Conservation (phyloP, 1,284 basidiomycete genomes). For the Paramarasmius palmivorus region DNA sequence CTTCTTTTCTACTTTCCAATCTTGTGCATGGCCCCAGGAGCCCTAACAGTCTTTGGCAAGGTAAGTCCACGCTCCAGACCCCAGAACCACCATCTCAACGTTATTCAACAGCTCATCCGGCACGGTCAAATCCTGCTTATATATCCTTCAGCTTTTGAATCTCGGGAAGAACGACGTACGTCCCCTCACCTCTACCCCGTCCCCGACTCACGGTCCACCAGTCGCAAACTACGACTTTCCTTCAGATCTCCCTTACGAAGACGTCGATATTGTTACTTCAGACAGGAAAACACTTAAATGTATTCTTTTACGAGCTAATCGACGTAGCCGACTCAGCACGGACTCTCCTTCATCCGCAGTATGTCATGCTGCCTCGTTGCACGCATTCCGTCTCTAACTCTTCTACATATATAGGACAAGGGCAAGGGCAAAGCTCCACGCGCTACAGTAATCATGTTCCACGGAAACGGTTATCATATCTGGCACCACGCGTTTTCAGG, state of each 20-base stretch:
- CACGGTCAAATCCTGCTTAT: slow-evolving; percentile 12
- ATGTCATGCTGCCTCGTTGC: neutral
- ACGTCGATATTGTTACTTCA: slow-evolving; percentile 13
- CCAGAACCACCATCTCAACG: too few species aligned
- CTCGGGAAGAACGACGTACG: slow-evolving; percentile 8
- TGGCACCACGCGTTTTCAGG: slow-evolving; percentile 16
- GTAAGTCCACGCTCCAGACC: too few species aligned
- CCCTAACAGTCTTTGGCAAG: too few species aligned
- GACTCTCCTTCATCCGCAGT: neutral
- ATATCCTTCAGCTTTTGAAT: slow-evolving; percentile 17
- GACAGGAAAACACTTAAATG: slow-evolving; percentile 12
- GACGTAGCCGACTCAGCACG: neutral
- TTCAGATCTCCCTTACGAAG: slow-evolving; percentile 3
- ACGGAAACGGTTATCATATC: slow-evolving; percentile 36
- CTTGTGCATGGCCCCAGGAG: too few species aligned
- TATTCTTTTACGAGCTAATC: slow-evolving; percentile 9
- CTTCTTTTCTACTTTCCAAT: too few species aligned
- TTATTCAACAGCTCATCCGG: neutral
- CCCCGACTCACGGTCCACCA: neutral
- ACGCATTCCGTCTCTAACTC: neutral
- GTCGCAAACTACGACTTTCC: slow-evolving; percentile 5
- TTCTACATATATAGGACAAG: neutral
- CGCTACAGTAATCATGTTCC: slow-evolving; percentile 38
- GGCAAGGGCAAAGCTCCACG: slow-evolving; percentile 8
- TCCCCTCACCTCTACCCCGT: neutral